These are phyloP conservation scores for Nyctanthes arbortristis DNA, from an alignment of 257 asterid genomes.

Conservation along the genomic window DNA sequence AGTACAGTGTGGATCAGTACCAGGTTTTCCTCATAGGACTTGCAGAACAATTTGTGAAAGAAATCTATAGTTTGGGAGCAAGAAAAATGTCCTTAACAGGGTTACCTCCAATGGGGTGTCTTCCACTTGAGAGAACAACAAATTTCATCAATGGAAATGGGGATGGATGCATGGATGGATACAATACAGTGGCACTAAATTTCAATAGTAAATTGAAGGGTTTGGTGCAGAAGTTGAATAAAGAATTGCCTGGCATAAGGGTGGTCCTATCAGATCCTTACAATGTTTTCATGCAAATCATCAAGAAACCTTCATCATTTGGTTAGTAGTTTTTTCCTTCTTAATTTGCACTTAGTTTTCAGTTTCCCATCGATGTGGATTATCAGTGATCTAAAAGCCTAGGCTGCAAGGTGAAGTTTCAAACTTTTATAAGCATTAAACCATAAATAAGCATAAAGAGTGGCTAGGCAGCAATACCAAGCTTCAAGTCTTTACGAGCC, in stretches of 20 bases:
- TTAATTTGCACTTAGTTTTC: not conserved
- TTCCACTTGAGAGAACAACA: constrained; percentile 78
- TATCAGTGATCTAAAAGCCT: too few species aligned
- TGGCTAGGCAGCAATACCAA: too few species aligned
- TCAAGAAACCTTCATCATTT: constrained; percentile 50
- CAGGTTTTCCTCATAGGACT: constrained; percentile 43
- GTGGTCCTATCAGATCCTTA: constrained; percentile 69
- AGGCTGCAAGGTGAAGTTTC: too few species aligned
- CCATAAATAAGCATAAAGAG: too few species aligned
- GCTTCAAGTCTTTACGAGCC: too few species aligned
- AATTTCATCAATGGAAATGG: constrained; percentile 69
- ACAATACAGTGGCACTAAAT: constrained; percentile 58
- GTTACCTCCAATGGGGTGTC: constrained; percentile 93
- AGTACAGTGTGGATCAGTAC: constrained; percentile 63
- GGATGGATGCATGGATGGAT: constrained; percentile 55
- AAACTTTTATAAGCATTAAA: too few species aligned
- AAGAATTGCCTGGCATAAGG: constrained; percentile 52
- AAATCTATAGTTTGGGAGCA: constrained; percentile 64
- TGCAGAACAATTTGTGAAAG: constrained; percentile 53
- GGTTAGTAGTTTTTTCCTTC: constrained; percentile 42
- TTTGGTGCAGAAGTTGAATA: constrained; percentile 49
- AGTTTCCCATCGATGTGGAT: too few species aligned
- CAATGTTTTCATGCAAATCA: constrained; percentile 43
- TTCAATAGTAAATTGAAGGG: constrained; percentile 53
- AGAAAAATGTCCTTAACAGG: constrained; percentile 68